A percentile compares a stretch with the other conserved stretches of the same genome.
Evolutionary conservation across 2,329 filamentous ascomycete genomes (phyloP).

Genomic region (Pyrenophora tritici-repentis): DNA sequence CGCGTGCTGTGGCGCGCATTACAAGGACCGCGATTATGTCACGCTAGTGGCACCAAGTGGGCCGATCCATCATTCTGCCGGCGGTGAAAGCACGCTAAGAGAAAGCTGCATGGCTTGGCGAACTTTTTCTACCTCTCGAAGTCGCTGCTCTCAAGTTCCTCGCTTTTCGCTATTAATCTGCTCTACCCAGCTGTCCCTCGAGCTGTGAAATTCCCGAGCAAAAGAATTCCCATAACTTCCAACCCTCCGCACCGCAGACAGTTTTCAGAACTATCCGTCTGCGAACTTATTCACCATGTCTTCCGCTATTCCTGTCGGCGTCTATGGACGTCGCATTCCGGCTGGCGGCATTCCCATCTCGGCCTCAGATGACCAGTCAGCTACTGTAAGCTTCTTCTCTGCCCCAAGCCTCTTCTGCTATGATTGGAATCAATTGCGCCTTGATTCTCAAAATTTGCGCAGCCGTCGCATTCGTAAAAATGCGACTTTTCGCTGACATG

Average conservation of each 20-base stretch:
- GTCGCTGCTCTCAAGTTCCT: slow-evolving; percentile 19
- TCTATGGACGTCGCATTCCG: slow-evolving; percentile 92
- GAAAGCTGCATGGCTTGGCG: slow-evolving; percentile 33
- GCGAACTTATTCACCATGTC: slow-evolving; percentile 40
- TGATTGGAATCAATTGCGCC: neutral
- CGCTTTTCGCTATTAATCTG: slow-evolving; percentile 13
- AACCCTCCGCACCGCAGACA: slow-evolving; percentile 1
- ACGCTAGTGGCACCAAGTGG: slow-evolving; percentile 17
- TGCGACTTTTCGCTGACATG: slow-evolving; percentile 21
- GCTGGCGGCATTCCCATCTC: slow-evolving; percentile 82
- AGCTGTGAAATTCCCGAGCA: slow-evolving; percentile 25
- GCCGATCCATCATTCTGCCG: slow-evolving; percentile 24
- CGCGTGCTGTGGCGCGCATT: slow-evolving; percentile 16
- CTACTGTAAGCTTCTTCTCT: slow-evolving; percentile 68
- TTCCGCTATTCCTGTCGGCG: slow-evolving; percentile 65
- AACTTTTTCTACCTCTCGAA: slow-evolving; percentile 32
- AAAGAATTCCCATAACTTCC: neutral
- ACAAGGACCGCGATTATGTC: slow-evolving; percentile 12
- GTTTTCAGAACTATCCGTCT: neutral
- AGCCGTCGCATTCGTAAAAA: slow-evolving; percentile 9
- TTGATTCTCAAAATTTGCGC: neutral
- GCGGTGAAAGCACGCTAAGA: slow-evolving; percentile 30
- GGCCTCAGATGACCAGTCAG: slow-evolving; percentile 74
- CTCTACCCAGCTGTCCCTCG: slow-evolving; percentile 22
- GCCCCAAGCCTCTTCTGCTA: neutral